A percentile compares a stretch with the other conserved stretches of the same genome.
phyloP scores from a whole-genome alignment of 805 yeast species.

The Wickerhamiella nectarea region DNA sequence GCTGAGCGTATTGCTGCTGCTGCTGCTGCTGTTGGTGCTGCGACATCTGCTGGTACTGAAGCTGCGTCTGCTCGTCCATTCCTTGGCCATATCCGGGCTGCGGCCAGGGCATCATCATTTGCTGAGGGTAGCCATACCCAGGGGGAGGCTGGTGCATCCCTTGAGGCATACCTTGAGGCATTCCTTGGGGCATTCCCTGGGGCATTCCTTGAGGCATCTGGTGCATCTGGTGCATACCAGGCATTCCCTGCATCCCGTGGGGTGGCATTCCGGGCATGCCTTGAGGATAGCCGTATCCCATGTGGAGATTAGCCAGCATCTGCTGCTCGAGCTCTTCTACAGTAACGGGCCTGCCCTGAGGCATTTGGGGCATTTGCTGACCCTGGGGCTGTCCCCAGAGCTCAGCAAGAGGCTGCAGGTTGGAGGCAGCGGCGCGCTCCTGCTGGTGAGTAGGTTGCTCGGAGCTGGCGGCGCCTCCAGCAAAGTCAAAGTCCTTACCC shows the following conservation, averaged over 20 bases:
- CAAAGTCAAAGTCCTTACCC: constrained; percentile 55
- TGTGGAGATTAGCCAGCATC: constrained; percentile 8
- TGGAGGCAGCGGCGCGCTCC: constrained; percentile 21
- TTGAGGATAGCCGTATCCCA: constrained; percentile 9
- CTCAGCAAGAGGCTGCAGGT: constrained; percentile 56
- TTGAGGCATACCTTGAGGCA: constrained; percentile 5
- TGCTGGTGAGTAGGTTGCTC: constrained; percentile 21
- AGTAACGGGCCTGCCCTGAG: constrained; percentile 8
- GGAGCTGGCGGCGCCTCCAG: constrained; percentile 27
- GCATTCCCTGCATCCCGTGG: background rate
- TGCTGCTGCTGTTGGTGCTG: constrained; percentile 15
- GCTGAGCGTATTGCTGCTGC: constrained; percentile 12
- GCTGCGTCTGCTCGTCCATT: background rate
- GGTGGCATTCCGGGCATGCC: constrained; percentile 10
- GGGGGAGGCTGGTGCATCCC: constrained; percentile 1
- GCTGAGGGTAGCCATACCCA: background rate
- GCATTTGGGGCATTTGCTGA: constrained; percentile 8
- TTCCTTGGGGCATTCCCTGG: constrained; percentile 4
- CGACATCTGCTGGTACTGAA: constrained; percentile 13
- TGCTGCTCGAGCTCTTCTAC: constrained; percentile 12
- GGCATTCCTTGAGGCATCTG: constrained; percentile 4
- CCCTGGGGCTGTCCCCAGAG: constrained; percentile 38
- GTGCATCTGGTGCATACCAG: background rate
- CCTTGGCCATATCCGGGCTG: background rate
- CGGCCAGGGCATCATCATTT: constrained; percentile 1